Base-by-base conservation (phyloP, 495 filamentous ascomycete species). In the Geoglossum glabrum region DNA sequence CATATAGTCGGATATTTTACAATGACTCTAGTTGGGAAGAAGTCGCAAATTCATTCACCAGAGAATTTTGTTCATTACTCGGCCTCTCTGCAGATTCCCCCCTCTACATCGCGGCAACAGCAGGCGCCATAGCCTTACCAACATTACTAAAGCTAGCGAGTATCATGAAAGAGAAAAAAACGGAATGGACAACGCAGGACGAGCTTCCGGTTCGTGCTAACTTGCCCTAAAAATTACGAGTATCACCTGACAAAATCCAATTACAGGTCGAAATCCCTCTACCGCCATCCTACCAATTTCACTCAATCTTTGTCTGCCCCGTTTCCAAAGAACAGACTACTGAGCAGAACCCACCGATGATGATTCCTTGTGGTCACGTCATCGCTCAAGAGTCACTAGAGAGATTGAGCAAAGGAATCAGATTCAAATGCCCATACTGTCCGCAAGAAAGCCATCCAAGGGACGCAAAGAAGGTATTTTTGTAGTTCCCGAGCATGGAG, bases 341-440 rank as follows among this genome's bases (percentile, higher is more conserved):
- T 0, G 92, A 96, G 63, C 67, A 73, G 19, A 99, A 97, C 67
- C 90, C 92, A 19, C 92, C 92, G 1, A 92, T 96, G 84, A 94
- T 96, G 80, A 84, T 99, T 69, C 89, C 89, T 2, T 99, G 92
- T 64, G 92, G 92, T 7, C 92, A 99, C 68, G 90, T 97, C 30
- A 81, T 99, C 57, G 86, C 87, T 19, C 77, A 82, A 57, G 90
- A 96, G 69, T 86, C 81, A 6, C 70, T 99, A 51, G 76, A 79
- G 59, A 76, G 79, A 57, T 67, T 95, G 38, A 82, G 81, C 54
- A 95, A 92, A 71, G 83, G 85, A 0, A 77, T 70, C 34, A 69
- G 83, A 52, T 86, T 95, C 73, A 99, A 97, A 68, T 99, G 92
- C 63, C 93, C 92, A 0, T 99, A 99, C 65, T 99, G 92, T 66